Evolutionary conservation across 1,284 basidiomycete genomes (phyloP).

Genomic region (Leccinum solheimii): DNA sequence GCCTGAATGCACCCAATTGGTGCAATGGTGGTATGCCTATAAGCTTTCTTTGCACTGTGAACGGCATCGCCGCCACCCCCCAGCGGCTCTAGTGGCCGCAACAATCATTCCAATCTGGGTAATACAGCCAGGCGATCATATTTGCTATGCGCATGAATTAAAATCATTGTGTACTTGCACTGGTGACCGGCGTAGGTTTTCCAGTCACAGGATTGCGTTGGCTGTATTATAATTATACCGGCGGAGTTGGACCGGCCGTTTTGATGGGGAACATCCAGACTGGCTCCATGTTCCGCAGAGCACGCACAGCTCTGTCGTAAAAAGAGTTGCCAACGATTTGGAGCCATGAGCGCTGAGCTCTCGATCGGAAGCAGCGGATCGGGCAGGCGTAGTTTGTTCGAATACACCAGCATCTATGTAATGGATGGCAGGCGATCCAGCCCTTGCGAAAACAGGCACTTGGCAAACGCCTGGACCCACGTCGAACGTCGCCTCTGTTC

Average conservation of each 20-base stretch:
- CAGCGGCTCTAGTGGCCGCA: not conserved
- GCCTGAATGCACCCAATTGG: not conserved
- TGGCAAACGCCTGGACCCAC: not conserved
- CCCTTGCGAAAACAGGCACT: not conserved
- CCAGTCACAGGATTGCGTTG: not conserved
- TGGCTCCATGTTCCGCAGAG: not conserved
- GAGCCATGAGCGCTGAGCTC: too few species aligned
- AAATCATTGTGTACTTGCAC: conserved; percentile 3
- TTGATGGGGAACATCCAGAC: not conserved
- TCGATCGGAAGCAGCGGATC: too few species aligned
- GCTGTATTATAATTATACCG: not conserved
- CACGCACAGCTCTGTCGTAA: not conserved
- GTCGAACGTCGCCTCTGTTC: not conserved
- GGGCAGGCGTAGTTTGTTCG: too few species aligned
- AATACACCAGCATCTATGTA: not conserved
- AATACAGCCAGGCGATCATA: conserved; percentile 3
- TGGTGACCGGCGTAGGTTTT: not conserved
- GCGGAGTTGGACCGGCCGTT: not conserved
- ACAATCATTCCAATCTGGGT: not conserved
- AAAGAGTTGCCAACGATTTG: not conserved
- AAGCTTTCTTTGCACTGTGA: not conserved
- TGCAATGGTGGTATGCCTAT: not conserved
- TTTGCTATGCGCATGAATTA: conserved; percentile 13
- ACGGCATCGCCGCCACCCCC: not conserved
- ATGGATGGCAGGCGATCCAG: not conserved